Base-by-base conservation (phyloP, 345 rosid species). In the Heritiera littoralis region DNA sequence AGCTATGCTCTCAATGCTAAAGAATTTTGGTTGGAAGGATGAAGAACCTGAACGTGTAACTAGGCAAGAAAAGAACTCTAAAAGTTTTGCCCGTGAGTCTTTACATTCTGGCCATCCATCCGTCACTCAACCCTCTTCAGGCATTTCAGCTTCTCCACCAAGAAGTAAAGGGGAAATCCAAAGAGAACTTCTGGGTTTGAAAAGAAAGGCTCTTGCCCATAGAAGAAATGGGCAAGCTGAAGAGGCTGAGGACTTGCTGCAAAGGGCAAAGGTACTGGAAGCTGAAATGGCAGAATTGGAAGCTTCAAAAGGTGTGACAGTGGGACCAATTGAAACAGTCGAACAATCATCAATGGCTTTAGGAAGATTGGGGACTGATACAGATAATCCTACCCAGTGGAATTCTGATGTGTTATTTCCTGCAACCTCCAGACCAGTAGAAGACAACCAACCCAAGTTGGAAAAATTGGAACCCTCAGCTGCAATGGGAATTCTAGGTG, bases 1-100 rank as follows among this genome's bases (percentile, higher is more conserved):
- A 17, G 40, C 85, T 20, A 54, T 89, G 46, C 83, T 86, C 60
- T 89, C 89, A 0, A 79, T 86, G 78, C 85, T 92, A 56, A 87
- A 83, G 58, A 86, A 82, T 80, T 78, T 92, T 76, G 92, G 93
- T n/a, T 86, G 89, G 94, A 84, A 87, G 66, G 90, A 84, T 38
- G 94, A 89, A 77, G 85, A 83, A 54, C 41, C 68, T 55, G 86
- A 85, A 70, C 77, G 43, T 43, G 75, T 75, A 78, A 72, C 74
- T 3, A n/a, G 64, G 69, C 79, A 77, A 59, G 82, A 74, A 49
- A 78, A 52, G 63, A 54, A 80, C 46, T 74, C 87, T 69, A 77
- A 80, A 70, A 68, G 69, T 80, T 73, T 61, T 77, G 65, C 80
- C 18, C 51, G 12, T 75, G 81, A 82, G 80, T 78, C 87, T 76